Conservation (phyloP, 2,329 filamentous ascomycete species). For the Parastagonospora nodorum region DNA sequence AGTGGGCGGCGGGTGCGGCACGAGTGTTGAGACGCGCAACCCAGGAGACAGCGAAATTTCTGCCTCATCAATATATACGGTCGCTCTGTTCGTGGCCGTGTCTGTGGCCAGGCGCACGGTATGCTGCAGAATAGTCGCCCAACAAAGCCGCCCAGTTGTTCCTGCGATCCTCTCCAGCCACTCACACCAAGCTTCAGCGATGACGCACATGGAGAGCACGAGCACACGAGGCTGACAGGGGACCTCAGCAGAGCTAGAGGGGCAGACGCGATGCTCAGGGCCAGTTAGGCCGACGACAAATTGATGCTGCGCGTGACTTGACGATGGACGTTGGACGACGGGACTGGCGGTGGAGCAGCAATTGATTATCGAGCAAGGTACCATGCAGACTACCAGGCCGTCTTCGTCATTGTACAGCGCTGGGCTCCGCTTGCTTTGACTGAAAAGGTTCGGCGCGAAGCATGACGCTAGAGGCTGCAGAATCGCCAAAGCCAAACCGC, state of each 20-base stretch:
- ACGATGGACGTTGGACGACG: conserved; percentile 13
- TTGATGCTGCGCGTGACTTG: conserved; percentile 15
- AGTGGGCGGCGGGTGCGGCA: conserved; percentile 13
- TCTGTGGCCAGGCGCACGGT: neutral
- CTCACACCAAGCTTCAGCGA: neutral
- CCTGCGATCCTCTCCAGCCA: too few relatives aligned
- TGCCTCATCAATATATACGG: neutral
- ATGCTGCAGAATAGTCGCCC: neutral
- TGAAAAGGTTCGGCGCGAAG: conserved; percentile 15
- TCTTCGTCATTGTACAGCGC: conserved; percentile 27
- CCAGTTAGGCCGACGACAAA: conserved; percentile 4
- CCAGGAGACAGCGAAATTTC: conserved; percentile 9
- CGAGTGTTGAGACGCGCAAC: conserved; percentile 20
- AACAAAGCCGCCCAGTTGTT: neutral
- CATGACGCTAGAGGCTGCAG: conserved; percentile 19
- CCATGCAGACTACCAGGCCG: neutral
- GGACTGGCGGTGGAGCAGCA: conserved; percentile 14
- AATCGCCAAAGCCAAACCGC: conserved; percentile 8
- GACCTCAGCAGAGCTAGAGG: neutral
- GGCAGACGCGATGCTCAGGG: neutral
- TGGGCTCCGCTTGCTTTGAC: conserved; percentile 6
- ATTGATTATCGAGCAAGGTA: conserved; percentile 22
- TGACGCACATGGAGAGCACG: conserved; percentile 9
- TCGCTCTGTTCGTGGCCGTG: neutral
- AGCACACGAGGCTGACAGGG: conserved; percentile 1